Conservation (phyloP, 768 basidiomycete species). For the Lentinula edodes region DNA sequence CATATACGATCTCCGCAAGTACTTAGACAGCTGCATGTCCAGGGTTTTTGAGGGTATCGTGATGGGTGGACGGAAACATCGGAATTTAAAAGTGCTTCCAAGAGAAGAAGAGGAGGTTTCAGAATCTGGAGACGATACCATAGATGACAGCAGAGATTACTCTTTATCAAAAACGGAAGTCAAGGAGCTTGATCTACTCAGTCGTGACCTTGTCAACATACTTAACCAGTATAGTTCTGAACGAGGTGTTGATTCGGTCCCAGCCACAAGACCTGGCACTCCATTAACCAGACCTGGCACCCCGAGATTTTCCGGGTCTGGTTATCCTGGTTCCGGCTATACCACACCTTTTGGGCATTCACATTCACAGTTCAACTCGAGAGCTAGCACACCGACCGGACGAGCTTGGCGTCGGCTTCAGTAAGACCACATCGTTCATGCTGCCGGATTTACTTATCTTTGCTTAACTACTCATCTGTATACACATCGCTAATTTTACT, state of each 20-base stretch:
- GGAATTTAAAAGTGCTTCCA: slow-evolving; percentile 28
- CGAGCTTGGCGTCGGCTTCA: slow-evolving; percentile 37
- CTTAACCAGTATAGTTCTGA: slow-evolving; percentile 70
- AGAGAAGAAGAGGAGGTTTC: slow-evolving; percentile 46
- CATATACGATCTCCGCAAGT: slow-evolving; percentile 70
- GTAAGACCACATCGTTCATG: not conserved
- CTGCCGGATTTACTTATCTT: not conserved
- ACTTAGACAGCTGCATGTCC: slow-evolving; percentile 80
- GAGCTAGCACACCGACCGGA: slow-evolving; percentile 54
- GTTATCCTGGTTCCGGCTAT: slow-evolving; percentile 44
- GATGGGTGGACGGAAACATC: slow-evolving; percentile 31
- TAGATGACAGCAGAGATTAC: slow-evolving; percentile 34
- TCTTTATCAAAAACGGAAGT: slow-evolving; percentile 66
- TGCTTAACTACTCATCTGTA: not conserved
- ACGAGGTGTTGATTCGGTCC: slow-evolving; percentile 20
- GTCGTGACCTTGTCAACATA: slow-evolving; percentile 67
- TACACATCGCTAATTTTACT: not conserved
- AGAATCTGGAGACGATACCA: slow-evolving; percentile 56
- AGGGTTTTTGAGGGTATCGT: slow-evolving; percentile 87
- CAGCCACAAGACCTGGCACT: slow-evolving; percentile 7
- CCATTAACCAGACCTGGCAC: slow-evolving; percentile 1
- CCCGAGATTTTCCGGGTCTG: not conserved
- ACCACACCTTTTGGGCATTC: slow-evolving; percentile 42
- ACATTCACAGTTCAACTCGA: slow-evolving; percentile 43
- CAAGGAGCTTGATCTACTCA: slow-evolving; percentile 69